Evolutionary conservation across 2,329 filamentous ascomycete species (phyloP).

Genomic region (Nothophoma quercina): DNA sequence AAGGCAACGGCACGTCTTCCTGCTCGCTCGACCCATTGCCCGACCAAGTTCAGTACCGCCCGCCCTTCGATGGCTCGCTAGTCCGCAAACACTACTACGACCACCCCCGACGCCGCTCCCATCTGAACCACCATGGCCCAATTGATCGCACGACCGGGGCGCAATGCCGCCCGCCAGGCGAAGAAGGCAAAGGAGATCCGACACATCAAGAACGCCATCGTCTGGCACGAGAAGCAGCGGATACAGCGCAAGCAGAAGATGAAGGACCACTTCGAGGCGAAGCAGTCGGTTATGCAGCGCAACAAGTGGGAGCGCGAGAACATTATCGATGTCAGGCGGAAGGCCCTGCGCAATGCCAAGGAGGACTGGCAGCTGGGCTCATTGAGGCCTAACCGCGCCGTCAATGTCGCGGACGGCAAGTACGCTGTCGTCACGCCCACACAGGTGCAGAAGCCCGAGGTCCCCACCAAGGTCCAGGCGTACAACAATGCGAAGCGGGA

Average conservation of each 20-base stretch:
- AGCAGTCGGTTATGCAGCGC: conserved; percentile 33
- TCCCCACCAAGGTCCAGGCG: conserved; percentile 48
- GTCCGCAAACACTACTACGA: conserved; percentile 22
- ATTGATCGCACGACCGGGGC: conserved; percentile 31
- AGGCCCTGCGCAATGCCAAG: conserved; percentile 64
- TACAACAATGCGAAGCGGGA: conserved; percentile 27
- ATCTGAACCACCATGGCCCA: conserved; percentile 58
- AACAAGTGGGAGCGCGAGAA: conserved; percentile 32
- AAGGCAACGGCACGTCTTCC: no score
- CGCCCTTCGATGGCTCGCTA: conserved; percentile 37
- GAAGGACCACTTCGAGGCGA: conserved; percentile 41
- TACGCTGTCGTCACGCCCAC: conserved; percentile 64
- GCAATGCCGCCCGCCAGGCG: conserved; percentile 38
- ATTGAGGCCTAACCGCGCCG: conserved; percentile 77
- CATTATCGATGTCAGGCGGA: conserved; percentile 46
- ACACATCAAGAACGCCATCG: conserved; percentile 52
- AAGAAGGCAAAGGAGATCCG: conserved; percentile 48
- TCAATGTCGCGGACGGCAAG: conserved; percentile 63
- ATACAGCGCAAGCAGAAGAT: conserved; percentile 31
- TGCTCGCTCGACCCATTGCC: not conserved
- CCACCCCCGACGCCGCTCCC: conserved; percentile 51
- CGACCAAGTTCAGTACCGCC: not conserved
- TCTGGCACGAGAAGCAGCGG: conserved; percentile 40
- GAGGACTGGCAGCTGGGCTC: conserved; percentile 83
- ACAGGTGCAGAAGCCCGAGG: conserved; percentile 43